Evolutionary conservation across 169 alveolate genomes (phyloP), one percentile per base, ranked within the genome.

Genomic region (Theileria parva): DNA sequence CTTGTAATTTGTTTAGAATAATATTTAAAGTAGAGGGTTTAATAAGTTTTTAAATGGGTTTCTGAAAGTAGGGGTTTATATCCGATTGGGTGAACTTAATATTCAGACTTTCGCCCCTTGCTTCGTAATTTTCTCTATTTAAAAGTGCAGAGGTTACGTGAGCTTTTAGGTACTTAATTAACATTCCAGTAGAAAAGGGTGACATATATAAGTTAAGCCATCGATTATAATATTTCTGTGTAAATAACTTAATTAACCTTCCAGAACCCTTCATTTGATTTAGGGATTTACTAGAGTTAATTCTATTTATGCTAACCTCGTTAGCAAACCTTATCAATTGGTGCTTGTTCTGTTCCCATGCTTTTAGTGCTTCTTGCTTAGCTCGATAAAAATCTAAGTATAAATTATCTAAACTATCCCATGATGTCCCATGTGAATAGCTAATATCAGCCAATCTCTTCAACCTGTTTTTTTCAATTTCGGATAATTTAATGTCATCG

Each of bases 401-500:
- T 61, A 89, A 71, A 37, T 63, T 86, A 75, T 89, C 94, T 60
- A 89, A 61, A 27, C 88, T 77, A 39, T 89, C 89, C 94, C 94
- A 89, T 7, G 91, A 88, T 1, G 86, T 69, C 15, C 94, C 94
- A 27, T 89, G 91, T 59, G 92, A 85, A n/a, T 88, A 86, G 64
- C 92, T 83, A 28, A 80, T 71, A n/a, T 66, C 28, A 88, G 91
- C 79, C 60, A 89, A 77, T 61, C 86, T 81, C 37, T 77, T 77
- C 59, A 86, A 63, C 28, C 92, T 61, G 21, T 30, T 73, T 55
- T 79, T 86, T 61, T 74, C 64, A 15, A 21, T 21, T 21, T 55
- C 64, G 48, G 48, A 37, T 37, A 37, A 37, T 37, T 37, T 37
- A 37, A 6, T 37, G 64, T 55, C 64, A 15, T n/a, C 64, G 12